Percentiles rank a stretch among this genome's conserved stretches.
Conservation (phyloP, 2,329 filamentous ascomycete species). For the Beauveria bassiana region DNA sequence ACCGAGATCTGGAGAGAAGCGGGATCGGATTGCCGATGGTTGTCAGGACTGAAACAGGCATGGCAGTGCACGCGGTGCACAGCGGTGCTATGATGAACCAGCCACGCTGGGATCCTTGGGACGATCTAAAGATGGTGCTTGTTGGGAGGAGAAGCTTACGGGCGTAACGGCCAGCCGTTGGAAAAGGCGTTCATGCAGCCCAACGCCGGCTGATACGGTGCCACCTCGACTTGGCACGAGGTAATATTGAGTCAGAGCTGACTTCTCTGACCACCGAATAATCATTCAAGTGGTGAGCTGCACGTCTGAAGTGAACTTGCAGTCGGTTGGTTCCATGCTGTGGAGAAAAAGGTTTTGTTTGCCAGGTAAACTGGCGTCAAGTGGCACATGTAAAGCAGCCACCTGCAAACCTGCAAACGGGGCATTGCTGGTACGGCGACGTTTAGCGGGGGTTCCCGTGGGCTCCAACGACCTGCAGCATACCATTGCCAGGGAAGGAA, state of each 20-base stretch:
- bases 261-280: no score
- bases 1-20: neutral
- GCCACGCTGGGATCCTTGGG: neutral
- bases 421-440: no score
- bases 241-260: no score
- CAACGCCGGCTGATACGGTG: neutral
- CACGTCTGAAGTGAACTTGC: no score
- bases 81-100: neutral
- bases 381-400: no score
- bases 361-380: no score
- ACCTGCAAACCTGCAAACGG: no score
- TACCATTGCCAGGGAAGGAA: neutral
- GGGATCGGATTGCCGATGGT: neutral
- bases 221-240: no score
- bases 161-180: constrained; percentile 1
- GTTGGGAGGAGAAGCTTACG: neutral
- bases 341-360: no score
- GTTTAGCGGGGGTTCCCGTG: no score
- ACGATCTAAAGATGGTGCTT: constrained; percentile 1
- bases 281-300: no score
- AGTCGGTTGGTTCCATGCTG: no score
- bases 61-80: neutral
- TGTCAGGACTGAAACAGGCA: constrained; percentile 1
- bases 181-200: neutral
- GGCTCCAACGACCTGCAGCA: neutral